Evolutionary conservation across 2,329 filamentous ascomycete species (phyloP), one percentile per base, ranked within the genome.

Genomic region (Rosellinia necatrix): DNA sequence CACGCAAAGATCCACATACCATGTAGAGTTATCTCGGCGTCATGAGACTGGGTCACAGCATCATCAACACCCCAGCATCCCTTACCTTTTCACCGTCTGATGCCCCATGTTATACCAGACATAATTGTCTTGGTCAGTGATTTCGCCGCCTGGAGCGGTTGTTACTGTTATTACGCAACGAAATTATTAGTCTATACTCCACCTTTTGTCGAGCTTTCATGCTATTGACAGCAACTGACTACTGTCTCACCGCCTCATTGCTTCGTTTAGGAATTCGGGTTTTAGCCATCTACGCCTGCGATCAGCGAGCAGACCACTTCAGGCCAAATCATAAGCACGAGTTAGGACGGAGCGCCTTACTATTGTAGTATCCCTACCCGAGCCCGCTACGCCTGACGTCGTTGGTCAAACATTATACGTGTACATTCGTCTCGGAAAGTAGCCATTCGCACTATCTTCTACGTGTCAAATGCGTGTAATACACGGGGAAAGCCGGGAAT

Each of bases 221-320:
- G 51, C 22, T 30, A 53, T 53, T 30, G 15, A 48, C 17, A n/a
- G 7, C 42, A 34, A 22, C n/a, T 15, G 32, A 22, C 17, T 7
- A 9, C 32, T 30, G 35, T 46, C 55, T 53, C 50, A 53, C 54
- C 55, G 55, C 49, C 38, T 46, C 15, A 34, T 40, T 10, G 55
- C 49, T 32, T 46, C 15, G 27, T 40, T 10, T 24, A 10, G 21
- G 29, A 15, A n/a, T 30, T 42, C 35, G 44, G 22, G 32, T 10
- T 44, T 49, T 40, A 34, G 8, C 43, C 9, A 49, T 35, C 43
- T 37, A 22, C 6, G 21, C 41, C 40, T n/a, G n/a, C 44, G 21
- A 41, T 49, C 38, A 44, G 17, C 9, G 34, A 38, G 29, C 25
- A 40, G 12, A 30, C 49, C n/a, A 37, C 17, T 29, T 24, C 24